These are phyloP conservation scores for Vigna nakashimae DNA, from an alignment of 306 rosid genomes.

Conservation along the genomic window DNA sequence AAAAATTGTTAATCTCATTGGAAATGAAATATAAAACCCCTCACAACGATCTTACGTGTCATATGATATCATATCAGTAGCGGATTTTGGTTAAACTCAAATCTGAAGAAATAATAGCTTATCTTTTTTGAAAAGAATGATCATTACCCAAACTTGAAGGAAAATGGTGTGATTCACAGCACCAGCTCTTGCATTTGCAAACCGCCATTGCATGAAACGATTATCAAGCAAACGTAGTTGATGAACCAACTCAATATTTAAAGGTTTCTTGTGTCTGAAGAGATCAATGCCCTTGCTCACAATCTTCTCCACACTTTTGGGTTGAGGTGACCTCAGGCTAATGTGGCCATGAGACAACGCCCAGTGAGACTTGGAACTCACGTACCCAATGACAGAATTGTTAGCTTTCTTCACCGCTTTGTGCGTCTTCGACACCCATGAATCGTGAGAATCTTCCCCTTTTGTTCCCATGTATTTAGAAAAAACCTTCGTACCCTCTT, in stretches of 20 bases:
- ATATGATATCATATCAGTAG: too few species aligned
- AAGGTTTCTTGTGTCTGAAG: constrained; percentile 59
- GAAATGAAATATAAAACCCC: neutral
- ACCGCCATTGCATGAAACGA: constrained; percentile 66
- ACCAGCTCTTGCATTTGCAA: constrained; percentile 62
- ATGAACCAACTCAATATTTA: constrained; percentile 46
- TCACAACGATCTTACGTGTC: too few species aligned
- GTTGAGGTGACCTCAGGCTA: constrained; percentile 51
- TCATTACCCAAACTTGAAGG: constrained; percentile 53
- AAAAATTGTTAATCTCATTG: neutral
- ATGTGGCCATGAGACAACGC: constrained; percentile 63
- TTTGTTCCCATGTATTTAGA: constrained; percentile 53
- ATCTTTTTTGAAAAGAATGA: neutral
- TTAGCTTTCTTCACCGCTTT: constrained; percentile 51
- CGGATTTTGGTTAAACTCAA: too few species aligned
- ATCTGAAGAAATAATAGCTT: neutral
- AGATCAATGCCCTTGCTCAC: constrained; percentile 62
- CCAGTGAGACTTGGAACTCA: constrained; percentile 71
- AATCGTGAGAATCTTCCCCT: constrained; percentile 52
- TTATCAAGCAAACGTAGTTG: constrained; percentile 65
- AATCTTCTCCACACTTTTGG: constrained; percentile 62
- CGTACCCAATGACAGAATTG: constrained; percentile 57
- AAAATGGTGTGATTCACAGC: constrained; percentile 43
- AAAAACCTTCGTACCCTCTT: constrained; percentile 52
- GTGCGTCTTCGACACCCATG: constrained; percentile 48